phyloP scores from a whole-genome alignment of 1,139 yeast genomes.

The Eremothecium coryli region DNA sequence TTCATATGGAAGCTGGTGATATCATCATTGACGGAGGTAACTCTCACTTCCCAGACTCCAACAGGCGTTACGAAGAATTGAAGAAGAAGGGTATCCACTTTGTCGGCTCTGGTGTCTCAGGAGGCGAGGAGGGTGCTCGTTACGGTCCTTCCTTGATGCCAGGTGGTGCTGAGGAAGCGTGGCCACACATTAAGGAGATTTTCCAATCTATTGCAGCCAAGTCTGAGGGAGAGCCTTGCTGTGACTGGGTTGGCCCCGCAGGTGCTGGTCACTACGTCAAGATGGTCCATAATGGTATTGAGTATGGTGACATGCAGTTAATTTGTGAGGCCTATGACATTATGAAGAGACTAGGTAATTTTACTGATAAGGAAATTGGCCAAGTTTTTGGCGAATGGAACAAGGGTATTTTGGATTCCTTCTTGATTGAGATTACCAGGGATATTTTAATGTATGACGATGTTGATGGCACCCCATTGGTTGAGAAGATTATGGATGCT shows the following conservation, averaged over 20 bases:
- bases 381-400: slow-evolving; percentile 91
- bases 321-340: slow-evolving; percentile 96
- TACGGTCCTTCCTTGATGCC: slow-evolving; percentile 99
- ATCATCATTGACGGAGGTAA: slow-evolving; percentile 99
- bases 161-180: slow-evolving; percentile 96
- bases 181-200: slow-evolving; percentile 96
- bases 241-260: slow-evolving; percentile 99
- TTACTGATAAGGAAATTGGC: slow-evolving; percentile 86
- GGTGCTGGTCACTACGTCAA: slow-evolving; percentile 99
- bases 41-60: slow-evolving; percentile 98
- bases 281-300: slow-evolving; percentile 99
- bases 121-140: slow-evolving; percentile 99
- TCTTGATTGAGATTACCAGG: slow-evolving; percentile 93
- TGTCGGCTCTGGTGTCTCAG: slow-evolving; percentile 99
- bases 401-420: slow-evolving; percentile 95
- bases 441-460: slow-evolving; percentile 86
- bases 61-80: slow-evolving; percentile 91
- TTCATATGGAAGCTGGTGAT: slow-evolving; percentile 91
- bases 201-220: slow-evolving; percentile 96
- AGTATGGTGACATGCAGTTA: slow-evolving; percentile 99
- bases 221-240: slow-evolving; percentile 97
- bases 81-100: slow-evolving; percentile 79
- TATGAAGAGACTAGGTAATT: slow-evolving; percentile 88
- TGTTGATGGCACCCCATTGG: slow-evolving; percentile 81
- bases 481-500: slow-evolving; percentile 90